Evolutionary conservation across 2,329 filamentous ascomycete species (phyloP), one percentile per base, ranked within the genome.

Genomic region (Fusarium pseudocircinatum): DNA sequence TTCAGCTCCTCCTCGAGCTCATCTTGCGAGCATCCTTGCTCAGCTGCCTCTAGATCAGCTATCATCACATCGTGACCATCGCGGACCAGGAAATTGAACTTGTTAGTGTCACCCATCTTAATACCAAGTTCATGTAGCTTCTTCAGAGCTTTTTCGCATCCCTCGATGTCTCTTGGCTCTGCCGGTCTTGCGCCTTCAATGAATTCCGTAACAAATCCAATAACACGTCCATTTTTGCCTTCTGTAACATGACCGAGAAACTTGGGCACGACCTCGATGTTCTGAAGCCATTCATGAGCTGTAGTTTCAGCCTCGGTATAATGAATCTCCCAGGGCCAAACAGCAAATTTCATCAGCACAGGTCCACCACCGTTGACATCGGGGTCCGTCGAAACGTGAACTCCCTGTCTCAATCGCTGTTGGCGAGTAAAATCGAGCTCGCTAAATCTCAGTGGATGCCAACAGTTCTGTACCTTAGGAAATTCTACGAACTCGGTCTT

Each of bases 191-290:
- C 69, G n/a, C 52, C 75, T 37, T 74, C 58, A 13, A 80, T 22
- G 58, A 62, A 75, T 63, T 79, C 76, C 11, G 62, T 16, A 24
- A 77, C 66, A 62, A 79, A 80, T 40, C 78, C 78, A 42, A 80
- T 56, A 28, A 79, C 73, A 4, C 78, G 72, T 14, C 77, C 76
- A 46, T 24, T 13, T 44, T 57, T 44, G 10, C 72, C 77, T 60
- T 81, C 78, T 9, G 71, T 76, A 26, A 80, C 52, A 69, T 81
- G 78, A 64, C 79, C 78, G 2, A 81, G 69, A 56, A 80, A 80
- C 37, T 63, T 68, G 22, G 79, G 78, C 6, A 78, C 75, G 32
- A 81, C 26, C 11, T 70, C 65, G 32, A 47, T 70, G 47, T 63
- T 74, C 24, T 63, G 60, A 22, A 81, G 74, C 76, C 74, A 77